These are phyloP conservation scores for Fibroporia radiculosa DNA, from an alignment of 768 basidiomycete species.

Conservation along the genomic window DNA sequence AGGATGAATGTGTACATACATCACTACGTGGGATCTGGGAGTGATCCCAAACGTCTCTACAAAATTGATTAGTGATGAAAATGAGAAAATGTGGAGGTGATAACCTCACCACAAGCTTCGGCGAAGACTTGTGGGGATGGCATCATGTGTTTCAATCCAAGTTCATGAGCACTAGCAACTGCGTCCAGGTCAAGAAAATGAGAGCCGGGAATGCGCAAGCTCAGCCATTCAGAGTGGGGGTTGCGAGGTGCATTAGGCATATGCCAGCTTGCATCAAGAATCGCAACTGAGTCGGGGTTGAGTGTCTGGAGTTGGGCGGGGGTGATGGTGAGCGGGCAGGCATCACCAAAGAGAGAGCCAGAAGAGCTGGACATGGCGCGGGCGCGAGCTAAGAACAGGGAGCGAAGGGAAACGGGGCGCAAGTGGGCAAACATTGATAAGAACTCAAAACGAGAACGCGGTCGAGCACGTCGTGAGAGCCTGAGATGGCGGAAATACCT, in stretches of 20 bases:
- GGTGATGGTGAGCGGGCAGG: constrained; percentile 43
- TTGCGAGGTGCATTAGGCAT: constrained; percentile 85
- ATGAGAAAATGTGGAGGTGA: not conserved
- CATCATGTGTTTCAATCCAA: constrained; percentile 94
- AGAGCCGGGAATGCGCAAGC: constrained; percentile 11
- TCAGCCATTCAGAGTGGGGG: constrained; percentile 33
- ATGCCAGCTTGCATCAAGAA: constrained; percentile 84
- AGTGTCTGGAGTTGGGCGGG: constrained; percentile 38
- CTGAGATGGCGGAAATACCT: not conserved
- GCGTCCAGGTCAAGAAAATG: constrained; percentile 13
- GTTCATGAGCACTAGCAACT: constrained; percentile 50
- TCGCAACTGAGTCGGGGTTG: constrained; percentile 28
- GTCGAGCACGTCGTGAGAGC: not conserved
- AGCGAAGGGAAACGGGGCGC: too few species aligned
- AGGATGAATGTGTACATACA: constrained; percentile 38
- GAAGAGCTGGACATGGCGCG: constrained; percentile 3
- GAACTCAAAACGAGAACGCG: not conserved
- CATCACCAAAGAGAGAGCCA: constrained; percentile 23
- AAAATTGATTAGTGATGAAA: not conserved
- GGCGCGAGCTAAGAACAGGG: not conserved
- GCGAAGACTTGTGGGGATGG: constrained; percentile 67
- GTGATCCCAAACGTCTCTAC: constrained; percentile 66
- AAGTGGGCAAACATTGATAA: not conserved
- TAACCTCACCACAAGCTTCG: constrained; percentile 63
- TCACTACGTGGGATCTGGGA: constrained; percentile 69